Evolutionary conservation across 805 yeast genomes (phyloP), one percentile per base, ranked within the genome.

Genomic region (Cyberlindnera suaveolens): DNA sequence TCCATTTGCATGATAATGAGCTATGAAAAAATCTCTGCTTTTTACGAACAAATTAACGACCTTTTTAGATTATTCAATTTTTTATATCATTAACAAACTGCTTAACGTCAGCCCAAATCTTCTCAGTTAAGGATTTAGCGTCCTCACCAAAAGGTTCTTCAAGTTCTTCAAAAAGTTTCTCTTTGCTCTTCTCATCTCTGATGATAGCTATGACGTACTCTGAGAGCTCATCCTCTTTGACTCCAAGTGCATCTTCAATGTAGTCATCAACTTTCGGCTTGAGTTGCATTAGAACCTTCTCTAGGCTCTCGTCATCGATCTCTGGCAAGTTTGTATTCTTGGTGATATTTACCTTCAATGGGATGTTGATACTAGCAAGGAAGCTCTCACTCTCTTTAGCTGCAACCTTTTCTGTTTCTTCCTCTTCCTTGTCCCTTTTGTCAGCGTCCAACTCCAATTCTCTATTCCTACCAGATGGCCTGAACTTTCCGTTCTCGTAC

Each of bases 191-290:
- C 20, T 70, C 57, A 23, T 60, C 63, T 27, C 60, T 49, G 4
- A 77, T 58, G 41, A 68, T 65, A 30, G 63, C 63, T 31, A 62
- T 52, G 26, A 79, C 65, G 41, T 70, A 74, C 3, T 67, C 66
- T 13, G 69, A 60, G 47, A 79, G 63, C 35, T 74, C 70, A 13
- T 72, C 77, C 47, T 78, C 85, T 40, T 64, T 61, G 36, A 75
- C 63, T 1, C 83, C 85, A 38, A 79, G 56, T 43, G 67, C 73
- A 44, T 77, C 79, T 42, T 70, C 78, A 29, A 79, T 58, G 38
- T 74, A 62, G 3, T 56, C 58, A n/a, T 62, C 66, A 17, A 77
- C 61, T 45, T 68, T 69, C 1, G 52, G 50, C 29, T 62, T 62
- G 19, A 76, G 49, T 8, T 51, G 27, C 0, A 45, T 53, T 20